phyloP scores from a whole-genome alignment of 257 asterid species.

The Nicotiana tomentosiformis region DNA sequence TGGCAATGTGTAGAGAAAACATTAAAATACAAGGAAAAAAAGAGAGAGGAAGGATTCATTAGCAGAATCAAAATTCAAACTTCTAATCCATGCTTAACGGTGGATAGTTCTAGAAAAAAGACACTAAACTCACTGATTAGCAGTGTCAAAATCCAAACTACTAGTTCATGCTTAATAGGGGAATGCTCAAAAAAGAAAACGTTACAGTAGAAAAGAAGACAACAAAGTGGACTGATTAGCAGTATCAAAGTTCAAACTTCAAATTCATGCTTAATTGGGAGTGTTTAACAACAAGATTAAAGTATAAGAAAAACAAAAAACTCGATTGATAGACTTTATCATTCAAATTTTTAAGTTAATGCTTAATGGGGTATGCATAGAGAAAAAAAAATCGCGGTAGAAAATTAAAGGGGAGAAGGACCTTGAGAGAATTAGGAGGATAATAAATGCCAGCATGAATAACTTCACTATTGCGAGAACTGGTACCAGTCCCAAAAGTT shows the following conservation, averaged over 20 bases:
- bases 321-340: too few species aligned
- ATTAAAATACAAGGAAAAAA: too few species aligned
- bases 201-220: background rate
- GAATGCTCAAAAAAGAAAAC: background rate
- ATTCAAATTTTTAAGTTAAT: too few species aligned
- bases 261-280: too few species aligned
- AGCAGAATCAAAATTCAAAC: background rate
- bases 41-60: too few species aligned
- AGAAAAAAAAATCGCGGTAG: background rate
- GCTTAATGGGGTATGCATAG: background rate
- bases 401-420: background rate
- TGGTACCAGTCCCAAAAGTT: constrained; percentile 69
- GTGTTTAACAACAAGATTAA: too few species aligned
- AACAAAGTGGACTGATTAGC: background rate
- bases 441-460: constrained; percentile 87
- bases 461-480: constrained; percentile 93
- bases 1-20: background rate
- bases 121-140: too few species aligned
- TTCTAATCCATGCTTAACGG: background rate
- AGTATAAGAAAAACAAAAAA: too few species aligned
- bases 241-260: background rate
- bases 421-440: constrained; percentile 75
- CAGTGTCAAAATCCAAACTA: background rate
- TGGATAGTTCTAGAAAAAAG: background rate
- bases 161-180: background rate